Base-by-base conservation (phyloP, 148 eudicot species). In the Nepenthes mirabilis region DNA sequence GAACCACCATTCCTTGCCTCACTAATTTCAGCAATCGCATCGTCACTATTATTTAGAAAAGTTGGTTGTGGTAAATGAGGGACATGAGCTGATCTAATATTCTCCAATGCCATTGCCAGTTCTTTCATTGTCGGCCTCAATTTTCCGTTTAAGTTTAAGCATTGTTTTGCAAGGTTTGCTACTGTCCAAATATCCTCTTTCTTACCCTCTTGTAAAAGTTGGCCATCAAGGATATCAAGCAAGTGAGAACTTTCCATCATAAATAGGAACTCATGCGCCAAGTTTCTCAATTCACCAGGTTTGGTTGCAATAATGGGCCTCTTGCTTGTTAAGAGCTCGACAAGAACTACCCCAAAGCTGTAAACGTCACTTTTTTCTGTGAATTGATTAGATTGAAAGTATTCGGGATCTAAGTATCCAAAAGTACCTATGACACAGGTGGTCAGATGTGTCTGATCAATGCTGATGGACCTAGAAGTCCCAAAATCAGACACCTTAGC, bases 191-290 rank as follows among this genome's bases (percentile, higher is more conserved):
- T 63, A 37, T 68, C 61, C 49, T 68, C 69, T 12, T 49, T 5
- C 40, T 32, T 32, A 10, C 58, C 77, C 34, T 68, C 77, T 3
- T 68, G 43, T 13, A 45, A 14, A 23, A 68, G 33, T 36, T 37
- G 45, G 34, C 65, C 61, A 53, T 73, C 66, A 59, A 73, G 12
- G n/a, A 73, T 64, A 6, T 59, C 68, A 5, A 59, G 55, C 5
- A 68, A 11, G 12, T 53, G 61, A 33, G 55, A 32, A 32, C n/a
- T 62, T 34, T 65, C 60, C 32, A 64, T 34, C 10, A 51, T 40
- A 40, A 40, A 40, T 8, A 40, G 8, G 45, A 40, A 40, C 45
- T 40, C 45, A 3, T 4, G 4, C 8, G 61, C 61, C 11, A 58
- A n/a, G 6, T 33, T 58, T 40, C 61, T 58, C 36, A 1, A 10